Base-by-base conservation (phyloP, 2,329 filamentous ascomycete species). In the Leptographium flavum region DNA sequence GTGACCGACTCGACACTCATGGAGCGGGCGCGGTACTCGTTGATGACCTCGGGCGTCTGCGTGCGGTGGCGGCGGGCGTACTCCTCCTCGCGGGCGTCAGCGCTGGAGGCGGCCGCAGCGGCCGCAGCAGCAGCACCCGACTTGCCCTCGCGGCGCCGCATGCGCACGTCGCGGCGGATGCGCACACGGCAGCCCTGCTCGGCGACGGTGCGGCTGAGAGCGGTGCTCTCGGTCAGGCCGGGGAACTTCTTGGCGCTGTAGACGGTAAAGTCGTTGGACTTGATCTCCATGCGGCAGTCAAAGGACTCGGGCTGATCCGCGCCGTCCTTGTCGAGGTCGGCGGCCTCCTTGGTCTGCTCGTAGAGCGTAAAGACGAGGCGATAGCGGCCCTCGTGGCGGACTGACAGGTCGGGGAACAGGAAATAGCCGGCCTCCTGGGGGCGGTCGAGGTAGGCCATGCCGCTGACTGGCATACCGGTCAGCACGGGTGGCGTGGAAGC, bases 171-270 rank as follows among this genome's bases (percentile, higher is more conserved):
- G 51, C 92, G 84, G 46, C 92, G 79, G 56, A 98, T 98, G 39
- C 92, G 83, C 25, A 98, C 92, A 53, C 90, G 86, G 62, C 92
- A 96, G 47, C 92, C 92, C 64, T 98, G 92, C 62, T 98, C 90
- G 17, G 90, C 88, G 37, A 98, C 87, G 31, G 86, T 83, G 50
- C 88, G 83, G 64, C 88, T 95, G 42, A 96, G 70, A 13, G 75
- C 69, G 0, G 92, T 98, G 66, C 87, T 95, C 61, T 92, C 86
- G 38, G 84, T 82, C 48, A 96, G 69, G 17, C 90, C 92, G 15
- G 92, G 92, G 66, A 98, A 98, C 68, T 95, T 96, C 79, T 96
- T 98, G 43, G 92, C 92, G 55, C 88, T 95, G 68, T 75, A 96
- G 36, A 96, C 92, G 41, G 77, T 80, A 61, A 98, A 96, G 0